phyloP scores from a whole-genome alignment of 2,329 filamentous ascomycete genomes.

The Penicillium sp. region DNA sequence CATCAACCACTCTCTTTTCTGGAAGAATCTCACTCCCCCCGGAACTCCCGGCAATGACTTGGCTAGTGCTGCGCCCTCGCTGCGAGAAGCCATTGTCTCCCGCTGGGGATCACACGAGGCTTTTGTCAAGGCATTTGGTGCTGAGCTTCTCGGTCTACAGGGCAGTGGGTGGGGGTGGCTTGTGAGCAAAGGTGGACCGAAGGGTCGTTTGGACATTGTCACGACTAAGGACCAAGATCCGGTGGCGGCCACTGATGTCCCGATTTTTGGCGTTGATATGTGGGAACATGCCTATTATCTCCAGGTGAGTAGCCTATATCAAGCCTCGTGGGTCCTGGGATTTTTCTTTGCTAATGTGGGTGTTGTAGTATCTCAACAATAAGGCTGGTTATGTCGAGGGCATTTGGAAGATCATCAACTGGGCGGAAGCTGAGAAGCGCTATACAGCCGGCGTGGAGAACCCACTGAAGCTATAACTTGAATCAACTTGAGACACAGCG shows the following conservation, averaged over 20 bases:
- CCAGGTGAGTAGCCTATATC: conserved; percentile 56
- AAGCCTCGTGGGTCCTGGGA: neutral
- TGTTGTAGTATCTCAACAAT: conserved; percentile 77
- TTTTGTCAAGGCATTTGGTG: conserved; percentile 69
- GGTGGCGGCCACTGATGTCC: conserved; percentile 73
- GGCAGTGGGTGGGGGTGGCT: conserved; percentile 91
- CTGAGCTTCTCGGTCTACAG: conserved; percentile 70
- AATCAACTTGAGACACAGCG: neutral
- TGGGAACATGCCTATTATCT: conserved; percentile 95
- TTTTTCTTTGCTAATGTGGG: neutral
- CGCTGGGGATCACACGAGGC: conserved; percentile 70
- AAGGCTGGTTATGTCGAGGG: conserved; percentile 90
- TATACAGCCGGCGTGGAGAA: conserved; percentile 45
- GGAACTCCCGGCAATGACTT: conserved; percentile 61
- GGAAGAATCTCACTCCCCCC: conserved; percentile 75
- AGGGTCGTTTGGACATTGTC: conserved; percentile 67
- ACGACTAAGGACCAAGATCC: conserved; percentile 89
- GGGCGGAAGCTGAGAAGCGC: conserved; percentile 79
- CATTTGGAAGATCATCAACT: conserved; percentile 93
- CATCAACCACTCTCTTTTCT: conserved; percentile 92
- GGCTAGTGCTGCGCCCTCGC: conserved; percentile 57
- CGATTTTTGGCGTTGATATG: conserved; percentile 83
- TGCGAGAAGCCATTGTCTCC: conserved; percentile 63
- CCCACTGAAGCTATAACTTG: conserved; percentile 32
- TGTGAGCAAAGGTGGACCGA: conserved; percentile 63